These are phyloP conservation scores for Boletus rufocinnamomeus DNA, from an alignment of 768 basidiomycete species.

Conservation along the genomic window DNA sequence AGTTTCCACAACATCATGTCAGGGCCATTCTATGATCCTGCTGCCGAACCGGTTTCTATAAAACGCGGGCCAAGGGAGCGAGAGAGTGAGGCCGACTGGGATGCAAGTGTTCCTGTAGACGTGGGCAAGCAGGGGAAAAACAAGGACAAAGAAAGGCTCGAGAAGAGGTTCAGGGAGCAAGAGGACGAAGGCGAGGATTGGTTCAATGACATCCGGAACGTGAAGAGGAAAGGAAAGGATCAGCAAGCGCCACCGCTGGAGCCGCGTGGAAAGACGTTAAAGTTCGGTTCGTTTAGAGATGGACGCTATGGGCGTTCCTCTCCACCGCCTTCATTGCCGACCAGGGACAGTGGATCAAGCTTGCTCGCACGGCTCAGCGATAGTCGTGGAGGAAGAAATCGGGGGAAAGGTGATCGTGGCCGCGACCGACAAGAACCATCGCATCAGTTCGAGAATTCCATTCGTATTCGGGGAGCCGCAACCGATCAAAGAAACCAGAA, in stretches of 20 bases:
- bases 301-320: conserved; percentile 27
- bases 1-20: conserved; percentile 57
- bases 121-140: conserved; percentile 67
- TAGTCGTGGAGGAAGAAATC: conserved; percentile 7
- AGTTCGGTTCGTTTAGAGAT: conserved; percentile 39
- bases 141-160: conserved; percentile 59
- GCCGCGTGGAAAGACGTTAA: conserved; percentile 36
- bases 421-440: conserved; percentile 10
- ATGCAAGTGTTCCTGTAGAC: conserved; percentile 48
- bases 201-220: conserved; percentile 51
- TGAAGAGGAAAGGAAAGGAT: conserved; percentile 29
- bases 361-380: conserved; percentile 40
- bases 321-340: conserved; percentile 14
- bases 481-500: conserved; percentile 16
- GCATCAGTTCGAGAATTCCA: conserved; percentile 5
- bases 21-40: conserved; percentile 65
- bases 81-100: conserved; percentile 39
- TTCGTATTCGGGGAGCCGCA: conserved; percentile 37
- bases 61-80: conserved; percentile 43
- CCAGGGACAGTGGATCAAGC: conserved; percentile 26
- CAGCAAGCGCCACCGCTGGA: conserved; percentile 12
- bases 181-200: conserved; percentile 67
- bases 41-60: conserved; percentile 33
- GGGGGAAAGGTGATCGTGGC: conserved; percentile 5
- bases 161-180: conserved; percentile 49